A percentile compares a stretch with the other conserved stretches of the same genome.
phyloP scores from a whole-genome alignment of 202 grass and related monocot species.

The Digitaria exilis region DNA sequence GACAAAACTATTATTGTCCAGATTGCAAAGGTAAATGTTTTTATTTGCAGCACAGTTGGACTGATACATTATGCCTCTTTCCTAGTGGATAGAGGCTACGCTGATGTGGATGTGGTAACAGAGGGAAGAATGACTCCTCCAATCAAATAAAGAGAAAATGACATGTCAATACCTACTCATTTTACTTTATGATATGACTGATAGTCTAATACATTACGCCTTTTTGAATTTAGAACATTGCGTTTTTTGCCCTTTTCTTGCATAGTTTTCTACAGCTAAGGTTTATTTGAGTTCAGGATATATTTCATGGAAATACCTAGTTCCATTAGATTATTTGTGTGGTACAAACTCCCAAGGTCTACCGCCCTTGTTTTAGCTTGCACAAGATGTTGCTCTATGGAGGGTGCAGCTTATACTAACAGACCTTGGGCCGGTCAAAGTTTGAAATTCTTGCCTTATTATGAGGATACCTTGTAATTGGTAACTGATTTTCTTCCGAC shows the following conservation, averaged over 20 bases:
- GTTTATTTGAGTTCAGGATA: background rate
- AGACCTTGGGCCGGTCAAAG: background rate
- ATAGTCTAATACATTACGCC: no score
- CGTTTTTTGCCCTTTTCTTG: background rate
- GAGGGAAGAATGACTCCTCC: background rate
- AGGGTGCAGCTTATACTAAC: background rate
- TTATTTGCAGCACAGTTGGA: background rate
- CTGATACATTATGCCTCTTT: background rate
- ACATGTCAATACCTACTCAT: background rate
- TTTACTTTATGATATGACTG: background rate
- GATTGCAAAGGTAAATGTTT: constrained; percentile 77
- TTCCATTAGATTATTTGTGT: background rate
- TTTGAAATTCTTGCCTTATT: no score
- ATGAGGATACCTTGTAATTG: background rate
- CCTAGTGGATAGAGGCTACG: background rate
- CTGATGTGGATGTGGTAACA: background rate
- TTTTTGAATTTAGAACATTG: background rate
- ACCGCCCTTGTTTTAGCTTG: constrained; percentile 1
- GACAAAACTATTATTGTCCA: constrained; percentile 88
- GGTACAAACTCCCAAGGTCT: background rate
- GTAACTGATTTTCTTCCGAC: background rate
- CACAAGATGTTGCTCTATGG: background rate
- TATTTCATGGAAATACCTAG: background rate
- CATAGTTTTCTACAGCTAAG: background rate
- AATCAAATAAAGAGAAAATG: background rate